Evolutionary conservation across 495 filamentous ascomycete genomes (phyloP).

Genomic region (Penicillium desertorum): DNA sequence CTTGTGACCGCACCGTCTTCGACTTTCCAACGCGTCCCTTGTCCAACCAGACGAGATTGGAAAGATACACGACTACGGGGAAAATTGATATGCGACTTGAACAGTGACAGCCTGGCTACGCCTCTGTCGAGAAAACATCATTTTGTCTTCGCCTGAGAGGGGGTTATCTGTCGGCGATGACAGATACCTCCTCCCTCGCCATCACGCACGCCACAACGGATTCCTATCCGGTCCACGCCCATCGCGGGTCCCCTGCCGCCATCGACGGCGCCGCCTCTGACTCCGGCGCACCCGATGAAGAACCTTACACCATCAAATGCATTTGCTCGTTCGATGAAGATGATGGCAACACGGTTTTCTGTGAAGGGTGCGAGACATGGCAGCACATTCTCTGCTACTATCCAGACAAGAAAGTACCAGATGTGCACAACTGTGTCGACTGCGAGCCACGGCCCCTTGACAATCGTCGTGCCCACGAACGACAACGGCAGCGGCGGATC

Average conservation of each 20-base stretch:
- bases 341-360: conserved; percentile 96
- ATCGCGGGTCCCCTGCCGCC: conserved; percentile 50
- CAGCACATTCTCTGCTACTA: conserved; percentile 98
- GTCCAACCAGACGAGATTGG: conserved; percentile 6
- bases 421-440: conserved; percentile 82
- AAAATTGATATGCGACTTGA: conserved; percentile 39
- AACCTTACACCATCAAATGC: conserved; percentile 96
- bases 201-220: conserved; percentile 62
- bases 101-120: conserved; percentile 30
- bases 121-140: conserved; percentile 24
- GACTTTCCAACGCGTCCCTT: conserved; percentile 7
- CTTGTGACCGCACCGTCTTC: conserved; percentile 16
- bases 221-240: conserved; percentile 62
- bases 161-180: conserved; percentile 82
- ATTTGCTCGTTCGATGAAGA: conserved; percentile 90
- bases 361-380: conserved; percentile 95
- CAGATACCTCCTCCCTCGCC: conserved; percentile 68
- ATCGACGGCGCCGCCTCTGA: conserved; percentile 58
- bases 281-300: conserved; percentile 61
- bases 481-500: conserved; percentile 61
- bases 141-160: conserved; percentile 47
- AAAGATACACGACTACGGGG: conserved; percentile 1
- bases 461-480: conserved; percentile 63
- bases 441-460: conserved; percentile 78
- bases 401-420: conserved; percentile 68